Percentiles rank a stretch among this genome's conserved stretches.
phyloP scores from a whole-genome alignment of 1,284 basidiomycete genomes.

The Cutaneotrichosporon cavernicola region DNA sequence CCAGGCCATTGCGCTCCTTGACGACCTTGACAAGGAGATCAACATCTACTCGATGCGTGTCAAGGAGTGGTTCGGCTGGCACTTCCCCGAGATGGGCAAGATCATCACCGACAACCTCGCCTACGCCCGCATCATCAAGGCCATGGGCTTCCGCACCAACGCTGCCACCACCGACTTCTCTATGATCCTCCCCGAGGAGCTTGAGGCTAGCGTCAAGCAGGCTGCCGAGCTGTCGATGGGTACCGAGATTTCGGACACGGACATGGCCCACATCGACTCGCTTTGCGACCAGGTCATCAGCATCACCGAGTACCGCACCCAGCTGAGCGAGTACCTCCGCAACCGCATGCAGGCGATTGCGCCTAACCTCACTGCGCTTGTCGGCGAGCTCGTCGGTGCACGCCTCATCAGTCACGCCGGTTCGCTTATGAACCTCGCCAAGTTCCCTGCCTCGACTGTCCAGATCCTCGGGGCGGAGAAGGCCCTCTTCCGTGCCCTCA shows the following conservation, averaged over 20 bases:
- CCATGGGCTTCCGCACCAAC: constrained; percentile 95
- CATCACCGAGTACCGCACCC: constrained; percentile 88
- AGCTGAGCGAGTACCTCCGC: constrained; percentile 89
- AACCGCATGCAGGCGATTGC: constrained; percentile 95
- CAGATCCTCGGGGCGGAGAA: constrained; percentile 99
- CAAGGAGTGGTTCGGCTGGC: constrained; percentile 99
- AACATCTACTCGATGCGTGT: constrained; percentile 99
- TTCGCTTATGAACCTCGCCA: constrained; percentile 87
- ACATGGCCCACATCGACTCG: constrained; percentile 90
- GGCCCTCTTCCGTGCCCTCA: constrained; percentile 94
- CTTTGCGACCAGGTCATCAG: constrained; percentile 97
- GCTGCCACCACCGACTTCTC: constrained; percentile 81
- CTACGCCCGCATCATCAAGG: constrained; percentile 86
- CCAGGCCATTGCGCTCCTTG: constrained; percentile 96
- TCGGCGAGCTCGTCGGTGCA: constrained; percentile 95
- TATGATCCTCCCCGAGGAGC: constrained; percentile 88
- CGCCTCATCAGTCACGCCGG: constrained; percentile 96
- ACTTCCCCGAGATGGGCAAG: constrained; percentile 99
- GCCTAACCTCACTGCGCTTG: constrained; percentile 91
- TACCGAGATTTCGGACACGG: constrained; percentile 94
- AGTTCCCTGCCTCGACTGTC: constrained; percentile 95
- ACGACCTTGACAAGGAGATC: constrained; percentile 99
- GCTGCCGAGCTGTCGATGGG: constrained; percentile 98
- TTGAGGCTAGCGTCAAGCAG: constrained; percentile 85
- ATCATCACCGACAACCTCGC: constrained; percentile 96